Conservation (phyloP, 2,329 filamentous ascomycete species). For the Xylaria multiplex region DNA sequence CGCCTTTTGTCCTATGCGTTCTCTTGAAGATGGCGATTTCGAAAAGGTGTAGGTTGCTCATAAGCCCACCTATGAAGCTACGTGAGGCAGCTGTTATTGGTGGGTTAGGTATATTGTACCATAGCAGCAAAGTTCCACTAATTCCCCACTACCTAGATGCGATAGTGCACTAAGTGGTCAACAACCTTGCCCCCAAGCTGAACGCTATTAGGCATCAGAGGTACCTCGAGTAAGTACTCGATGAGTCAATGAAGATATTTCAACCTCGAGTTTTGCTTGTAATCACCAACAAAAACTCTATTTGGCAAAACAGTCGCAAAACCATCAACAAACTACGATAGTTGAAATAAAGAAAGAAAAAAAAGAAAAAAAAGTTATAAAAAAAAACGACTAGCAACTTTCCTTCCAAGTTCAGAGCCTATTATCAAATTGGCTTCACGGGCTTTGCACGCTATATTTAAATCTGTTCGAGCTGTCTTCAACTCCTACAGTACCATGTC, state of each 20-base stretch:
- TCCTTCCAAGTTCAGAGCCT: not conserved
- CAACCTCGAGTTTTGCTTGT: not conserved
- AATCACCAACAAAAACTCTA: not conserved
- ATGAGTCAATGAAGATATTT: constrained; percentile 33
- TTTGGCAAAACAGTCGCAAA: not conserved
- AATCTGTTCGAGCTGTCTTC: constrained; percentile 44
- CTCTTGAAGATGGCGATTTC: constrained; percentile 26
- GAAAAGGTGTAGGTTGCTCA: constrained; percentile 16
- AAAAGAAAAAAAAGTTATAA: too few species aligned
- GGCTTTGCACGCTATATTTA: constrained; percentile 33
- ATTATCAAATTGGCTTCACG: constrained; percentile 45
- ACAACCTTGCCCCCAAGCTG: too few species aligned
- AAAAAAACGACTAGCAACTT: not conserved
- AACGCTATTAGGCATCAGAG: not conserved
- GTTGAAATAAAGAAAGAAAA: not conserved
- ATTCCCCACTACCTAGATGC: constrained; percentile 3
- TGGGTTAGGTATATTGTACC: not conserved
- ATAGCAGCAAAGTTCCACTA: constrained; percentile 12
- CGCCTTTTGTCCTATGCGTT: constrained; percentile 20
- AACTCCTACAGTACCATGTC: constrained; percentile 48
- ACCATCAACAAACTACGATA: not conserved
- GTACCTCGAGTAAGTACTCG: not conserved
- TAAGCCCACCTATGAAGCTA: not conserved
- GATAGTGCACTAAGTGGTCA: not conserved
- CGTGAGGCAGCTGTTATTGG: too few species aligned